A percentile compares a stretch with the other conserved stretches of the same genome.
Evolutionary conservation across 495 filamentous ascomycete genomes (phyloP).

Genomic region (Aspergillus coremiiformis): DNA sequence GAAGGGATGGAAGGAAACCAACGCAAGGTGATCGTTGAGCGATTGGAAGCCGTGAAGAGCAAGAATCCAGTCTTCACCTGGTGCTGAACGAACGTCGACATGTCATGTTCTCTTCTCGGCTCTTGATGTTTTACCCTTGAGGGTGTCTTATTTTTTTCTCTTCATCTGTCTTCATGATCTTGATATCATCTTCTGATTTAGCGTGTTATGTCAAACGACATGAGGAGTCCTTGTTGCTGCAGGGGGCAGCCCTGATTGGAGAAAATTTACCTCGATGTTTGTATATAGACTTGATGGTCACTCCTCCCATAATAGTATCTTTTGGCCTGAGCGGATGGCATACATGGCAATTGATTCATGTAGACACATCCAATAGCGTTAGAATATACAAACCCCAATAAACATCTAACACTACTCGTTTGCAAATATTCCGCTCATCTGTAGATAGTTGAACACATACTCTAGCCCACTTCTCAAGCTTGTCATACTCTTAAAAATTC

Average conservation of each 20-base stretch:
- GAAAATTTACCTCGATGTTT: slow-evolving; percentile 13
- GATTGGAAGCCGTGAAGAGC: slow-evolving; percentile 88
- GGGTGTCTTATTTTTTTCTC: background rate
- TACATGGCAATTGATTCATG: slow-evolving; percentile 4
- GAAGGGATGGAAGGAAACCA: slow-evolving; percentile 86
- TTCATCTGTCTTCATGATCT: slow-evolving; percentile 4
- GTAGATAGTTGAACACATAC: too few species aligned
- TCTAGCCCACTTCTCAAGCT: too few species aligned
- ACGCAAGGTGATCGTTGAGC: slow-evolving; percentile 92
- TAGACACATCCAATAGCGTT: background rate
- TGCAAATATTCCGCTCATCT: too few species aligned
- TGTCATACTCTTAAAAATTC: too few species aligned
- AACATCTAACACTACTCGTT: background rate
- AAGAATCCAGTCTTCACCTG: slow-evolving; percentile 96
- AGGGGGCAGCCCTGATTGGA: slow-evolving; percentile 5
- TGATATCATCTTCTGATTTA: slow-evolving; percentile 11
- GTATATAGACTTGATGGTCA: slow-evolving; percentile 17
- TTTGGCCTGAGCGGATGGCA: background rate
- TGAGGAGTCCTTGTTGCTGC: slow-evolving; percentile 15
- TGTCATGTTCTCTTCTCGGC: background rate
- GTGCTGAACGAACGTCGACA: slow-evolving; percentile 42
- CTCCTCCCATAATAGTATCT: background rate
- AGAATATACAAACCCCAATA: background rate
- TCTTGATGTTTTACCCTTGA: background rate
- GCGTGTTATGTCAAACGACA: slow-evolving; percentile 19